Base-by-base conservation (phyloP, 768 basidiomycete species). In the Ramaria rubella region DNA sequence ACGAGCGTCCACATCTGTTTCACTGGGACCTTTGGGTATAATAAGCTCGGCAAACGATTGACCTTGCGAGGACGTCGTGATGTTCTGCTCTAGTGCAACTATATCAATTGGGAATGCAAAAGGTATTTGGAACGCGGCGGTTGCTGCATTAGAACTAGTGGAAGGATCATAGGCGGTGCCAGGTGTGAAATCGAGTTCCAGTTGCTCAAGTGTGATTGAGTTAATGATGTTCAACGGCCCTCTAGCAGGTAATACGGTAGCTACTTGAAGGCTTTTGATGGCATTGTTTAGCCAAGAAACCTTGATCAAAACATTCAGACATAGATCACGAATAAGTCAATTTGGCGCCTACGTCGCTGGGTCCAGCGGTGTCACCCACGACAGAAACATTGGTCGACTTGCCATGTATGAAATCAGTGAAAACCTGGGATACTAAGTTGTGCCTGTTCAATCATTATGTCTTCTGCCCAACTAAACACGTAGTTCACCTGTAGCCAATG, bases 251-350 rank as follows among this genome's bases (percentile, higher is more conserved):
- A 89, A 73, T 24, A 79, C 71, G 0, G 86, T 80, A 5, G 72
- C 72, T 2, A 89, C 74, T 51, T 75, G 70, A 15, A 89, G 78
- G 27, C 73, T 72, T 68, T 83, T 79, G 65, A 89, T 86, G 24
- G 79, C 87, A 49, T 82, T 77, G 62, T 87, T 86, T 23, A 89
- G 70, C 87, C 86, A 89, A 4, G 80, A 77, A 12, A 83, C 83
- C 83, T 85, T 29, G 34, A 21, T 59, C 23, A 63, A 58, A 23
- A 24, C 9, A 11, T 38, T 38, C 11, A 38, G 36, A 12, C 11
- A 9, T 46, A 23, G 44, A 46, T 42, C 36, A 6, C 49, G 29
- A 21, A 58, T 24, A 29, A 19, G 36, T 17, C 42, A 17, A 17
- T 7, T 29, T 7, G 27, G 7, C 33, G 63, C 76, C 48, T 63